Evolutionary conservation across 1,284 basidiomycete species (phyloP), one percentile per base, ranked within the genome.

Genomic region (Kalmanozyma brasiliensis): DNA sequence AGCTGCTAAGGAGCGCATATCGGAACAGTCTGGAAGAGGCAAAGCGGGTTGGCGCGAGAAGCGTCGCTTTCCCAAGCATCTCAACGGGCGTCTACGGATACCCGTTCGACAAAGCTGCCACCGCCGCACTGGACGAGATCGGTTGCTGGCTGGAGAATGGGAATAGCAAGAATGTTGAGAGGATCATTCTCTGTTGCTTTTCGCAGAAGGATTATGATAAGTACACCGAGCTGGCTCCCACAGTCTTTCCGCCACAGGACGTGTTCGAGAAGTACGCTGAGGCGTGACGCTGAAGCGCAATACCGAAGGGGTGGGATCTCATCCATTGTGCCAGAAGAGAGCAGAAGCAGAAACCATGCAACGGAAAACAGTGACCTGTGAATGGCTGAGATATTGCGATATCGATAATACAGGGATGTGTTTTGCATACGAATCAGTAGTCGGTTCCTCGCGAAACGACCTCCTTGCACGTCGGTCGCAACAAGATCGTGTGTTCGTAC

Each of bases 371-470:
- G n/a, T n/a, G n/a, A n/a, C n/a, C n/a, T n/a, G 11, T 29, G 26
- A 29, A 29, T 29, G 26, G 26, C 7, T 11, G 23, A 14, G 10
- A 32, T 42, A 23, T 37, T 40, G 52, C 24, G 24, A 23, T 24
- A 26, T 8, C 26, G n/a, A 13, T 30, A 17, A 32, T 30, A 43
- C 41, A 43, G 13, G 8, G 17, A 11, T 14, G 36, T 26, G 23
- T 16, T n/a, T n/a, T n/a, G n/a, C n/a, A n/a, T n/a, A n/a, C 7
- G n/a, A 24, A 19, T 66, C 51, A 93, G 82, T 95, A 98, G 83
- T 98, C 94, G 65, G 92, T 91, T 29, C 95, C 95, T 71, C 94
- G 87, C 76, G 91, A 93, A 34, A 98, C 93, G 8, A 98, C 89
- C 84, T 98, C 96, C 56, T 78, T 78, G 63, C 78, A 77, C 33